phyloP scores from a whole-genome alignment of 345 rosid species.

The Melaleuca quinquenervia region DNA sequence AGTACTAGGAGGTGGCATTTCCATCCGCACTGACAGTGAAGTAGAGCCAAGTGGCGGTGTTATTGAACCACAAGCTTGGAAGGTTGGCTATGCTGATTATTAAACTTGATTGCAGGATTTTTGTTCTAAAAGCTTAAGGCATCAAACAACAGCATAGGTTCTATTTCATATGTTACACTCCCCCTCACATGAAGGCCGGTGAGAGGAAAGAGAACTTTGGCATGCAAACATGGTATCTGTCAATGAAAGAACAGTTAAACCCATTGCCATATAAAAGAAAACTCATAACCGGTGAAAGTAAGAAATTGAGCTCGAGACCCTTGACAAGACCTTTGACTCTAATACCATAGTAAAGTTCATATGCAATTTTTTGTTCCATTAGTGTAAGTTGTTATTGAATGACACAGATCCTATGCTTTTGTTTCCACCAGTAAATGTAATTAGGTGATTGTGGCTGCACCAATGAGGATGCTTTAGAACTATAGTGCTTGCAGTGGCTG shows the following conservation, averaged over 20 bases:
- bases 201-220: neutral
- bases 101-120: neutral
- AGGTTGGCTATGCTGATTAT: neutral
- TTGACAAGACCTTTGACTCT: neutral
- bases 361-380: neutral
- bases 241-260: neutral
- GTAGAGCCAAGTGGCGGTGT: neutral
- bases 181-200: neutral
- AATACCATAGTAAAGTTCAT: neutral
- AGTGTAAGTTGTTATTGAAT: neutral
- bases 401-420: neutral
- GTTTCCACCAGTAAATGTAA: neutral
- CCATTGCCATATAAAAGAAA: neutral
- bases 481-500: neutral
- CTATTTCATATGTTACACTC: neutral
- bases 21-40: neutral
- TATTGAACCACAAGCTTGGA: neutral
- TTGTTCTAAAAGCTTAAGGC: neutral
- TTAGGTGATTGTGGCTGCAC: neutral
- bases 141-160: neutral
- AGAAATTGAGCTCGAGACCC: neutral
- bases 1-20: neutral
- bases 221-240: neutral
- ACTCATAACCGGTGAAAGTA: neutral
- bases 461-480: neutral